These are phyloP conservation scores for Schwanniomyces pseudopolymorphus DNA, from an alignment of 805 yeast genomes.

Conservation along the genomic window DNA sequence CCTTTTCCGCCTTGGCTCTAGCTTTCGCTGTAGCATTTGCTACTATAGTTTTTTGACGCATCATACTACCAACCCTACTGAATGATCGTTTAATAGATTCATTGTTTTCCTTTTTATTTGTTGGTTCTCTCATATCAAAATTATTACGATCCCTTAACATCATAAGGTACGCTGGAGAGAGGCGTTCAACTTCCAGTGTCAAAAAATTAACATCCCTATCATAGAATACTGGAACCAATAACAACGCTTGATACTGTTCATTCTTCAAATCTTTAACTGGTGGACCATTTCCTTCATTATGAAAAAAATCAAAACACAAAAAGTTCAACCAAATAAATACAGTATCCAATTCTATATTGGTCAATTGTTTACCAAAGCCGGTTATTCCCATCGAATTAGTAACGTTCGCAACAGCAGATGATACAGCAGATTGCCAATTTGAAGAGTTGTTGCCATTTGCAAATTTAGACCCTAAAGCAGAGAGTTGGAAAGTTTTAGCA, in stretches of 20 bases:
- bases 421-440: constrained; percentile 44
- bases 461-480: constrained; percentile 19
- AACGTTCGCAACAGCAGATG: constrained; percentile 52
- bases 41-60: constrained; percentile 63
- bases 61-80: constrained; percentile 49
- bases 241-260: constrained; percentile 60
- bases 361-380: constrained; percentile 56
- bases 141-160: constrained; percentile 49
- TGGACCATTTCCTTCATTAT: constrained; percentile 81
- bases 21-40: constrained; percentile 68
- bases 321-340: constrained; percentile 69
- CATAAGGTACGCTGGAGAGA: constrained; percentile 54
- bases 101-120: background rate
- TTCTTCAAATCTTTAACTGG: constrained; percentile 61
- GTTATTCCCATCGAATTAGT: constrained; percentile 40
- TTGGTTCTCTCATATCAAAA: constrained; percentile 24
- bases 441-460: constrained; percentile 8
- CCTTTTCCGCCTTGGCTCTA: constrained; percentile 46
- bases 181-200: constrained; percentile 55
- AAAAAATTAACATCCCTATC: constrained; percentile 50
- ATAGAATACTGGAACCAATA: constrained; percentile 65
- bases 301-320: constrained; percentile 70
- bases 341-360: constrained; percentile 61
- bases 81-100: constrained; percentile 8
- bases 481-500: constrained; percentile 31